A percentile compares a stretch with the other conserved stretches of the same genome.
phyloP scores from a whole-genome alignment of 2,329 filamentous ascomycete species.

The Delphinella strobiligena region DNA sequence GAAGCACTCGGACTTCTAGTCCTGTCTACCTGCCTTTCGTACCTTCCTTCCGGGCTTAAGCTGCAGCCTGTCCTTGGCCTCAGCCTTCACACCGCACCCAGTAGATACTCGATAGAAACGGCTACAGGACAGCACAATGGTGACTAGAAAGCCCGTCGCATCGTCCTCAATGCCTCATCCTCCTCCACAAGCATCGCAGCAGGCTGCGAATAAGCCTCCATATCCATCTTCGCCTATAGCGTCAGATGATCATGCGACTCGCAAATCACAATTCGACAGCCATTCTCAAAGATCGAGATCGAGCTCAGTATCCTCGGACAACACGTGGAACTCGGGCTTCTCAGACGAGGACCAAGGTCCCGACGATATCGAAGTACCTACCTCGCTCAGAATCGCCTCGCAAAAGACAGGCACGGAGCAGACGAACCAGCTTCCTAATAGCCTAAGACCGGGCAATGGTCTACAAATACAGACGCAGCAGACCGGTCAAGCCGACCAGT shows the following conservation, averaged over 20 bases:
- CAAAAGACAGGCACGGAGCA: constrained; percentile 7
- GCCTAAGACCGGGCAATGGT: background rate
- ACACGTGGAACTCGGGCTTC: constrained; percentile 22
- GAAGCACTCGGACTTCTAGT: no score
- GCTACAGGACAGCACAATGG: constrained; percentile 25
- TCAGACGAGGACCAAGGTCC: constrained; percentile 19
- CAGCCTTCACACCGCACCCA: no score
- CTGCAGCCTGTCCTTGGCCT: background rate
- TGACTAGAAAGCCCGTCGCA: constrained; percentile 29
- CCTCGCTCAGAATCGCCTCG: background rate
- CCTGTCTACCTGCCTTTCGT: no score
- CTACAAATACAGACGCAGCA: background rate
- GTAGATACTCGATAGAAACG: no score
- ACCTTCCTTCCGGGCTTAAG: background rate
- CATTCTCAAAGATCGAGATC: no score
- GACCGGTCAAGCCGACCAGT: background rate
- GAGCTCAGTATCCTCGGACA: constrained; percentile 18
- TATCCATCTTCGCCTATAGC: constrained; percentile 32
- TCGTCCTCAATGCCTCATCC: constrained; percentile 27
- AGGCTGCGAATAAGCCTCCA: constrained; percentile 27
- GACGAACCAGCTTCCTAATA: background rate
- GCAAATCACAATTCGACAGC: no score
- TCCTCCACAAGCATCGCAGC: no score
- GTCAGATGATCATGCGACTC: no score
- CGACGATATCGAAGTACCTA: constrained; percentile 11